phyloP scores from a whole-genome alignment of 2,329 filamentous ascomycete genomes.

The Talaromyces amestolkiae region DNA sequence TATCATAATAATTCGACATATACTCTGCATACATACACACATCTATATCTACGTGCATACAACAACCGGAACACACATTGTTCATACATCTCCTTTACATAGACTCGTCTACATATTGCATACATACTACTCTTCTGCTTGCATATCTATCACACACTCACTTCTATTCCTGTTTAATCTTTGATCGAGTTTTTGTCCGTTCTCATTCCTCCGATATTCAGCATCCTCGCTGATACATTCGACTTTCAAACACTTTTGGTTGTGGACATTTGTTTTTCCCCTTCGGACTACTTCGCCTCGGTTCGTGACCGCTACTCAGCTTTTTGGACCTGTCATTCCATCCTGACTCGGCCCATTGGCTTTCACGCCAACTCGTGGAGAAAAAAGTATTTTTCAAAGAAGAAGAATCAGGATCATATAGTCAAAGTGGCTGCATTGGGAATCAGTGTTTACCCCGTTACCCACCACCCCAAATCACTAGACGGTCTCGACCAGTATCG shows the following conservation, averaged over 20 bases:
- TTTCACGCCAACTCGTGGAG: not conserved
- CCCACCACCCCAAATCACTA: conserved; percentile 36
- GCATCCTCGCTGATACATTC: not conserved
- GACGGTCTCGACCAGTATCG: conserved; percentile 32
- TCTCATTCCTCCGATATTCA: not conserved
- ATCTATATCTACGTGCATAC: not conserved
- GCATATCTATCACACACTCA: not conserved
- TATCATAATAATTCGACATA: conserved; percentile 9
- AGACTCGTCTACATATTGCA: not conserved
- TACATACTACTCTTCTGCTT: not conserved
- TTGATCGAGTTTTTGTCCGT: not conserved
- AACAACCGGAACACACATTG: not conserved
- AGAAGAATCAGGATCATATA: not conserved
- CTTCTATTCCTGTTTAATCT: not conserved
- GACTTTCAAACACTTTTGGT: not conserved
- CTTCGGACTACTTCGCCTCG: not conserved
- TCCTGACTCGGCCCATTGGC: not conserved
- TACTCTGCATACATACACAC: conserved; percentile 1
- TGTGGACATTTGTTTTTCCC: not conserved
- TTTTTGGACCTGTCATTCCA: conserved; percentile 9
- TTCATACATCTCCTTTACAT: conserved; percentile 3
- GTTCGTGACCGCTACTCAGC: conserved; percentile 4
- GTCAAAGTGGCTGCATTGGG: conserved; percentile 44
- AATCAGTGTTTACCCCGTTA: conserved; percentile 35
- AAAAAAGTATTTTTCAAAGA: not conserved